phyloP scores from a whole-genome alignment of 768 basidiomycete genomes.

The Tylopilus rubrobrunneus region DNA sequence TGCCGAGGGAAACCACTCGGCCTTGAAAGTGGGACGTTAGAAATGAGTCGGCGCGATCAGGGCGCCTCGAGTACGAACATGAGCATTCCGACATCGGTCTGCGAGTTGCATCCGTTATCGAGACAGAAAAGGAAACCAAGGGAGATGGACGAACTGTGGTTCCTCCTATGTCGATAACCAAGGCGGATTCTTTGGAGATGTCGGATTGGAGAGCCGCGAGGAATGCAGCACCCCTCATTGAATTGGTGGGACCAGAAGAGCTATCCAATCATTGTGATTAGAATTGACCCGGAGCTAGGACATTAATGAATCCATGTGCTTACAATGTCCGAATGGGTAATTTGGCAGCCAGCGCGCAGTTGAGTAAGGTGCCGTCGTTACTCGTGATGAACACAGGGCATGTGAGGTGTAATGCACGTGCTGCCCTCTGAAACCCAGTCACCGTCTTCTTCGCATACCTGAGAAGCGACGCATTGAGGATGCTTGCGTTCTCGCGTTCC shows the following conservation, averaged over 20 bases:
- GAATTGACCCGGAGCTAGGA: conserved; percentile 7
- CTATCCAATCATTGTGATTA: conserved; percentile 13
- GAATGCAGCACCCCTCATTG: conserved; percentile 65
- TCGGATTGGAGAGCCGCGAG: conserved; percentile 42
- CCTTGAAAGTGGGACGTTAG: conserved; percentile 18
- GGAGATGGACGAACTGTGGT: conserved; percentile 40
- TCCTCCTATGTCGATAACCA: conserved; percentile 64
- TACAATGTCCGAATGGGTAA: conserved; percentile 60
- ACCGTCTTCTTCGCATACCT: conserved; percentile 56
- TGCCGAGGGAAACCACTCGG: conserved; percentile 60
- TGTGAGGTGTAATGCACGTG: conserved; percentile 41
- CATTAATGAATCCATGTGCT: conserved; percentile 18
- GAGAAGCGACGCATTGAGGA: conserved; percentile 63
- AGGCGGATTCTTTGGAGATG: conserved; percentile 34
- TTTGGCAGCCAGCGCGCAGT: conserved; percentile 44
- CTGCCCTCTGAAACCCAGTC: conserved; percentile 48
- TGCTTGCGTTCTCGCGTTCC: conserved; percentile 65
- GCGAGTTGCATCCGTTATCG: conserved; percentile 10
- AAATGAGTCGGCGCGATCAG: no score
- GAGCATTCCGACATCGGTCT: conserved; percentile 62
- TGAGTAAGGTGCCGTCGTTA: conserved; percentile 55
- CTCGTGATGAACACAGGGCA: conserved; percentile 58
- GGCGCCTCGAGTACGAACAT: conserved; percentile 35
- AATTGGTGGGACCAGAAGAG: conserved; percentile 60
- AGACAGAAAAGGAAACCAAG: background rate